Base-by-base conservation (phyloP, 2,329 filamentous ascomycete genomes). In the Claviceps sp. region DNA sequence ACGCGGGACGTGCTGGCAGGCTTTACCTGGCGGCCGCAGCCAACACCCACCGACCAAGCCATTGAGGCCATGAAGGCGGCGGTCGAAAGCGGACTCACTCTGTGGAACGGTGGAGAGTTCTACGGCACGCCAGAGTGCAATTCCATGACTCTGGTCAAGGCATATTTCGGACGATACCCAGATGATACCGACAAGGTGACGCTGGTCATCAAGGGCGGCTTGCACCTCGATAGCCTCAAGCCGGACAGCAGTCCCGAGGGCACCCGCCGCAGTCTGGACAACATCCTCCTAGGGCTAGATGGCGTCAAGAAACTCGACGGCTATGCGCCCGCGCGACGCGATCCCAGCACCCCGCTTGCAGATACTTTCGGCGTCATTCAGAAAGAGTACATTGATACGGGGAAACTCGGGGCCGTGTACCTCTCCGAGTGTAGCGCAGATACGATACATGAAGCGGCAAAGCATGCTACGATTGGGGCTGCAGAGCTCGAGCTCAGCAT, bases 61-160 rank as follows among this genome's bases (percentile, higher is more conserved):
- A 50, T 82, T 55, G 73, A 72, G 44, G 74, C 77, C 11, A 70
- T 85, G 65, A 75, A 75, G 57, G 71, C 75, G 18, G 69, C 79
- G 5, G 62, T 82, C 13, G 57, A 65, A 24, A 62, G 62, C 11
- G 70, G 73, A 52, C 67, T 65, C 59, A 74, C 66, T 55, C 68
- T 75, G 52, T 85, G 81, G 79, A 84, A 83, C 58, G 80, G 71
- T 40, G 81, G 73, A 55, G 79, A 84, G 60, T 76, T 85, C 61
- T 86, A 86, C 66, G 82, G 82, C 41, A 68, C 71, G 0, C 73
- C 75, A 1, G 70, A 77, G 20, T 72, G 72, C 59, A 82, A 84
- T 67, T 69, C 64, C 60, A 79, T 83, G 59, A 74, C 76, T 37
- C 65, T 85, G 9, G 65, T 86, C 34, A 73, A 78, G 55, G 69